Percentiles rank a stretch among this genome's conserved stretches.
Conservation (phyloP, 2,329 filamentous ascomycete genomes). For the Botrytis porri region DNA sequence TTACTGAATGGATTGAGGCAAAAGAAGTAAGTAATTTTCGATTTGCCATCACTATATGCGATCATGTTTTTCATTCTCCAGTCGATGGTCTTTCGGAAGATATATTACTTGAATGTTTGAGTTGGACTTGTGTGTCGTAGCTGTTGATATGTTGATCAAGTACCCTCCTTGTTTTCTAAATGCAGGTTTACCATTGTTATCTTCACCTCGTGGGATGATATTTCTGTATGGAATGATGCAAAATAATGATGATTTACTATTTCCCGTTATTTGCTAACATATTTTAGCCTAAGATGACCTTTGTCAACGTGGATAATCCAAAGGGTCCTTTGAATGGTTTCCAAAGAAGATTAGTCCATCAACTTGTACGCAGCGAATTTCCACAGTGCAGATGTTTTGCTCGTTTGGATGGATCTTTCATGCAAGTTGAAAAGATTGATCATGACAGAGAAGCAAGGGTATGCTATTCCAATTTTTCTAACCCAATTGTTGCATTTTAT, state of each 20-base stretch:
- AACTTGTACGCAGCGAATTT: conserved; percentile 62
- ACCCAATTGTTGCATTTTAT: background rate
- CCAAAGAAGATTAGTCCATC: conserved; percentile 64
- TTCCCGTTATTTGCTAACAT: background rate
- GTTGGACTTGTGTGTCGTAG: background rate
- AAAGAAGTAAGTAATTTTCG: conserved; percentile 24
- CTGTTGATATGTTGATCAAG: background rate
- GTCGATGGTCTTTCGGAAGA: background rate
- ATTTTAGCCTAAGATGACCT: conserved; percentile 35
- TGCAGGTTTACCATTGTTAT: background rate
- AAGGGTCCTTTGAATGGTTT: conserved; percentile 50
- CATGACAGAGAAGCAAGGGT: conserved; percentile 31
- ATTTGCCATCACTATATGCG: background rate
- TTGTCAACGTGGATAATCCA: conserved; percentile 46
- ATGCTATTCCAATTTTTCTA: background rate
- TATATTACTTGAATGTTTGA: background rate
- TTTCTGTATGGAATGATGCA: background rate
- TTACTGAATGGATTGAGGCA: conserved; percentile 31
- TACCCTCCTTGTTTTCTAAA: background rate
- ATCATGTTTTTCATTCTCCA: background rate
- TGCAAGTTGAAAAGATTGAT: conserved; percentile 36
- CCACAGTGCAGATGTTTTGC: conserved; percentile 37
- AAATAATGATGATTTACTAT: background rate
- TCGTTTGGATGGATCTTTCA: conserved; percentile 32
- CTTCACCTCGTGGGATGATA: background rate